Base-by-base conservation (phyloP, 129 eudicot genomes). In the Lactuca sativa region DNA sequence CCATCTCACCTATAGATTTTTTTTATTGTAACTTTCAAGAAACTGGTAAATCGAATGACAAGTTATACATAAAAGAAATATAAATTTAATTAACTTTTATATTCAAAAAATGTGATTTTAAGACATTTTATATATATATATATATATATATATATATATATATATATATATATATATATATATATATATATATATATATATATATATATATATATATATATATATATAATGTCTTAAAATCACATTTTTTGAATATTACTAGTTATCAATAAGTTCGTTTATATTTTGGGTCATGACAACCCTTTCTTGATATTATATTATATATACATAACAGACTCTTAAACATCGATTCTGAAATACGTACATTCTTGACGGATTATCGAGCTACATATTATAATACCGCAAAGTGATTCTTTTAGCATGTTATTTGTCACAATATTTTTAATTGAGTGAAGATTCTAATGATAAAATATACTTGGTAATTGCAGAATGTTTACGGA, bases 401-500 rank as follows among this genome's bases (percentile, higher is more conserved):
- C 52, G 12, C 52, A 47, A 47, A 47, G 49, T 43, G 3, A 2
- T 43, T 43, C 49, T 8, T 43, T 43, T 6, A 43, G 2, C 6
- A 13, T 6, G 38, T 36, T 36, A 36, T 36, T 4, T 36, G 30
- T 44, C 14, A 44, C 15, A 12, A 11, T 47, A 47, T 10, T 47
- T 47, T 47, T 3, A 11, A 47, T 9, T 37, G 21, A 1, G 1
- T 37, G 12, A 16, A 36, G 18, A 16, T 40, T 56, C 17, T 67
- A 36, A 38, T 13, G 37, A 17, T 59, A 9, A 53, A 44, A 10
- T 13, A 18, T 9, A 15, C 14, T 5, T 25, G 43, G 36, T 62
- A 9, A 21, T 51, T 64, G 54, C 83, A 90, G 96, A 88, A 90
- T 90, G 96, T 90, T 90, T 51, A 77, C 17, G 0, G 89, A 82